Evolutionary conservation across 192 early-diverging fungal genomes (phyloP).

Genomic region (Umbelopsis isabellina): DNA sequence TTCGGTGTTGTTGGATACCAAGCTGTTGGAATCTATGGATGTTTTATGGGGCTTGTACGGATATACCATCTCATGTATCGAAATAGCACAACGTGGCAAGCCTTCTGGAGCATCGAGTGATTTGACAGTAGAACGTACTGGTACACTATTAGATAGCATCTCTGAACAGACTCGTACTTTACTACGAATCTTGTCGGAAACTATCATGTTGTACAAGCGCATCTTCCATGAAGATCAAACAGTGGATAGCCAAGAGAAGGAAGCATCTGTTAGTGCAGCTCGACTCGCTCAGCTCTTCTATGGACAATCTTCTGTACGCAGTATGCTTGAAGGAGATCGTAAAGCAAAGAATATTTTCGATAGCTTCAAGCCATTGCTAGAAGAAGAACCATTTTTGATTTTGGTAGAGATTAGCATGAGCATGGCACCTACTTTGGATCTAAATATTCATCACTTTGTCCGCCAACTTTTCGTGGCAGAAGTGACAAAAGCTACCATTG

Average conservation of each 20-base stretch:
- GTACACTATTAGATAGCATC: constrained; percentile 67
- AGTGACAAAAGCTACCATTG: constrained; percentile 64
- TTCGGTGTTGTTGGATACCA: constrained; percentile 12
- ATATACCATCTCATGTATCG: constrained; percentile 70
- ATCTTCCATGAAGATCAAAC: constrained; percentile 13
- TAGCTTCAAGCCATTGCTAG: constrained; percentile 59
- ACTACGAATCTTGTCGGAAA: constrained; percentile 70
- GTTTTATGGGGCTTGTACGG: constrained; percentile 63
- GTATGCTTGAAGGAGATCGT: constrained; percentile 24
- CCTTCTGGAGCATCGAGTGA: constrained; percentile 43
- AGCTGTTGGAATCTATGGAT: constrained; percentile 33
- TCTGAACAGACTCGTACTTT: constrained; percentile 65
- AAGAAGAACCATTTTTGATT: constrained; percentile 69
- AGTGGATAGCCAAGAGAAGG: constrained; percentile 12
- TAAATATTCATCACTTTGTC: constrained; percentile 74
- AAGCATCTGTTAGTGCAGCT: constrained; percentile 11
- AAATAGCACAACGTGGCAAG: constrained; percentile 72
- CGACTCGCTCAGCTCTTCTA: constrained; percentile 42
- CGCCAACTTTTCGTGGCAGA: constrained; percentile 71
- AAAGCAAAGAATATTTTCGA: constrained; percentile 1
- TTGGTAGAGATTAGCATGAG: constrained; percentile 68
- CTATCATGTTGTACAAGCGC: constrained; percentile 26
- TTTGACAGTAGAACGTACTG: constrained; percentile 34
- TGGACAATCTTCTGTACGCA: constrained; percentile 25
- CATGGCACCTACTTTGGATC: constrained; percentile 54